phyloP scores from a whole-genome alignment of 1,284 basidiomycete species.

The Cryptococcus sp. region DNA sequence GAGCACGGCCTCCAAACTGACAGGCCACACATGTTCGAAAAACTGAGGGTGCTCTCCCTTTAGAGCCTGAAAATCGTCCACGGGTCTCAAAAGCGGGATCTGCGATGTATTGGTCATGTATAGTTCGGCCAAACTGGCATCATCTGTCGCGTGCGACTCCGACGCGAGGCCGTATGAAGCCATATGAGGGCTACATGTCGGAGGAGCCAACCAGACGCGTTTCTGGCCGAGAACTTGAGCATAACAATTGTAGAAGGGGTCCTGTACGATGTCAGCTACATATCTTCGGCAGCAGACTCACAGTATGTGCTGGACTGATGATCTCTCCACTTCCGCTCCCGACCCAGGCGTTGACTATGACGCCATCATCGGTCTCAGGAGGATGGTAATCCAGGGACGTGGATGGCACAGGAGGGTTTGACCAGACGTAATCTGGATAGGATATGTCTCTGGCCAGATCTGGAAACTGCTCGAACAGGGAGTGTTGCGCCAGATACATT shows the following conservation, averaged over 20 bases:
- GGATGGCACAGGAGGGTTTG: conserved; percentile 59
- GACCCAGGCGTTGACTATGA: conserved; percentile 84
- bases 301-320: conserved; percentile 84
- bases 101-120: conserved; percentile 56
- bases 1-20: conserved; percentile 67
- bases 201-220: conserved; percentile 89
- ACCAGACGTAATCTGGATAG: conserved; percentile 85
- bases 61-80: conserved; percentile 10
- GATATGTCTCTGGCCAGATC: conserved; percentile 69
- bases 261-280: conserved; percentile 57
- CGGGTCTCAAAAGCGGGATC: conserved; percentile 44
- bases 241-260: conserved; percentile 91
- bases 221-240: conserved; percentile 87
- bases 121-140: conserved; percentile 50
- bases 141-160: conserved; percentile 17
- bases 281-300: conserved; percentile 53
- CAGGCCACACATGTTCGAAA: conserved; percentile 62
- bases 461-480: conserved; percentile 82
- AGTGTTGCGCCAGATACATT: conserved; percentile 90
- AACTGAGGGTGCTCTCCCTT: conserved; percentile 55
- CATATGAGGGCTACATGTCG: conserved; percentile 61
- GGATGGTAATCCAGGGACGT: conserved; percentile 62
- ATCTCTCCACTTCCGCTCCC: conserved; percentile 69
- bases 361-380: conserved; percentile 67
- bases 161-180: conserved; percentile 48